Conservation (phyloP, 441 rosid species). For the Geranium incanum region DNA sequence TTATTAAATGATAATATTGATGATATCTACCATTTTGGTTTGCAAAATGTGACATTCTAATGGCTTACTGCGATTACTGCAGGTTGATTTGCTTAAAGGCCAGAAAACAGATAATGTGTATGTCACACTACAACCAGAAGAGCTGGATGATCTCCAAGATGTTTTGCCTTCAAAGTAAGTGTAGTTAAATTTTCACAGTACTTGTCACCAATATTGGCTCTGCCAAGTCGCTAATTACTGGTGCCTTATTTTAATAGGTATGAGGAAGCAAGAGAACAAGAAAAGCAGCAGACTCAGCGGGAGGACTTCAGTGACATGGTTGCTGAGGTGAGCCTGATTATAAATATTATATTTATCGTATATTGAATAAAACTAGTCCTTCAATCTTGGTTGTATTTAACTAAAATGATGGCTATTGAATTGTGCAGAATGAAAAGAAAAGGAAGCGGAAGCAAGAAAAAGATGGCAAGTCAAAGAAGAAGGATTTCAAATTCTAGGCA, state of each 20-base stretch:
- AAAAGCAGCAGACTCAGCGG: slow-evolving; percentile 75
- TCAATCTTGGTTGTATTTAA: too few species aligned
- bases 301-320: slow-evolving; percentile 99
- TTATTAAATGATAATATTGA: too few species aligned
- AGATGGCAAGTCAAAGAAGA: slow-evolving; percentile 87
- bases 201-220: too few species aligned
- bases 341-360: too few species aligned
- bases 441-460: slow-evolving; percentile 91
- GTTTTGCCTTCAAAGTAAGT: slow-evolving; percentile 92
- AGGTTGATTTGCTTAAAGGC: slow-evolving; percentile 88
- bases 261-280: slow-evolving; percentile 96
- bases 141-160: slow-evolving; percentile 77
- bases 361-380: too few species aligned
- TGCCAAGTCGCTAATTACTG: slow-evolving; percentile 7
- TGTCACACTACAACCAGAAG: slow-evolving; percentile 85
- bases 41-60: too few species aligned
- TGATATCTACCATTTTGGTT: too few species aligned
- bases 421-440: slow-evolving; percentile 80
- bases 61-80: slow-evolving; percentile 7
- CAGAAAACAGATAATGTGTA: slow-evolving; percentile 89
- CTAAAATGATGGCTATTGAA: neutral
- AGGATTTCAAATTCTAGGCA: slow-evolving; percentile 78
- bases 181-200: neutral
- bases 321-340: slow-evolving; percentile 54
- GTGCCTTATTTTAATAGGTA: slow-evolving; percentile 41